A percentile compares a stretch with the other conserved stretches of the same genome.
These are phyloP conservation scores for Lentinula raphanica DNA, from an alignment of 768 basidiomycete species.

Conservation along the genomic window DNA sequence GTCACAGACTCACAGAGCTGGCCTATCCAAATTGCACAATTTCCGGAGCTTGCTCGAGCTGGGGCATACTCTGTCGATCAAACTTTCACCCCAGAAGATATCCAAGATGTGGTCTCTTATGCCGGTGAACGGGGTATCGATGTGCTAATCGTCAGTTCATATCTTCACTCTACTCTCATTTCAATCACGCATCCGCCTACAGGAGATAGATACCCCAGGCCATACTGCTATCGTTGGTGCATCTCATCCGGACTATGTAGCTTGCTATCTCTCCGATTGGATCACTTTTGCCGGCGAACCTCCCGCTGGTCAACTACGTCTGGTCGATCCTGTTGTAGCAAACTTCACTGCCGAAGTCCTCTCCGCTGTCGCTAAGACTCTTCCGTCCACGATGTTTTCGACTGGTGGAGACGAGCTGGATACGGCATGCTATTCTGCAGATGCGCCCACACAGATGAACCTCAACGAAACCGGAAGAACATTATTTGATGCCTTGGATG, in stretches of 20 bases:
- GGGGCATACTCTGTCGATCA: slow-evolving; percentile 62
- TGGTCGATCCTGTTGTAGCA: slow-evolving; percentile 55
- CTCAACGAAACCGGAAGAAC: slow-evolving; percentile 47
- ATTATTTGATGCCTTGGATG: slow-evolving; percentile 57
- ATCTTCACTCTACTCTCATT: background rate
- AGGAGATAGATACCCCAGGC: slow-evolving; percentile 84
- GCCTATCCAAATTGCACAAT: slow-evolving; percentile 60
- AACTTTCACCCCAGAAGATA: slow-evolving; percentile 51
- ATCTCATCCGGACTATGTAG: slow-evolving; percentile 70
- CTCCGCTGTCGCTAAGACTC: slow-evolving; percentile 40
- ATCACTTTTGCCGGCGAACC: slow-evolving; percentile 61
- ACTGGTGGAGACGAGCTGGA: slow-evolving; percentile 87
- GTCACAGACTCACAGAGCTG: slow-evolving; percentile 79
- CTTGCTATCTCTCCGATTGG: slow-evolving; percentile 57
- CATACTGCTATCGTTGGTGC: slow-evolving; percentile 65
- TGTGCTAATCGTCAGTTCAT: slow-evolving; percentile 42
- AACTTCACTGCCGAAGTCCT: slow-evolving; percentile 57
- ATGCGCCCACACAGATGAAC: slow-evolving; percentile 51
- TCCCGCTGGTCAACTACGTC: slow-evolving; percentile 77
- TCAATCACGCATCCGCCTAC: background rate
- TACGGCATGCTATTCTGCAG: slow-evolving; percentile 56
- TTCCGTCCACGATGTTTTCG: slow-evolving; percentile 61
- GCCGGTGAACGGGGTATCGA: slow-evolving; percentile 77
- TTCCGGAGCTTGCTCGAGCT: slow-evolving; percentile 50
- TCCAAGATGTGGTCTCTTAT: slow-evolving; percentile 58